Evolutionary conservation across 2,329 filamentous ascomycete genomes (phyloP).

Genomic region (Sodiomyces alkalinus): DNA sequence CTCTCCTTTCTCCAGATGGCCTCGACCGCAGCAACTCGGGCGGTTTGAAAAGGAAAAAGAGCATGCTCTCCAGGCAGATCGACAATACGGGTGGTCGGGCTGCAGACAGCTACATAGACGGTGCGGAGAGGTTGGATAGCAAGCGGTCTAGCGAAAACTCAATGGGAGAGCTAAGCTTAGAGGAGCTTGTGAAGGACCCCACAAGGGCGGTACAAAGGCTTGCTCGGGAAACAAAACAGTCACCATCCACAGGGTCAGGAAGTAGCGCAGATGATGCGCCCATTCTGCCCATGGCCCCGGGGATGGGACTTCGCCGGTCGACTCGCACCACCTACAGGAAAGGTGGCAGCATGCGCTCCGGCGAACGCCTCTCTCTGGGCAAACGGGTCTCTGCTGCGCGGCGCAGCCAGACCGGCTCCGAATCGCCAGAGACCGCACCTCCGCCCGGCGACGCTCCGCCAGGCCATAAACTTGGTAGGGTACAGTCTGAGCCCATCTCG

Average conservation of each 20-base stretch:
- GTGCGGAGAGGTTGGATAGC: slow-evolving; percentile 63
- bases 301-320: slow-evolving; percentile 71
- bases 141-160: slow-evolving; percentile 33
- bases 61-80: slow-evolving; percentile 87
- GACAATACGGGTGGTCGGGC: slow-evolving; percentile 49
- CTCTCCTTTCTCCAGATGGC: slow-evolving; percentile 40
- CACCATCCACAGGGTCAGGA: slow-evolving; percentile 25
- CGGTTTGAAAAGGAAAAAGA: slow-evolving; percentile 73
- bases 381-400: slow-evolving; percentile 24
- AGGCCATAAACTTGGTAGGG: slow-evolving; percentile 40
- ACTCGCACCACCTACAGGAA: slow-evolving; percentile 84
- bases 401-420: background rate
- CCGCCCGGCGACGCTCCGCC: slow-evolving; percentile 29
- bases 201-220: slow-evolving; percentile 55
- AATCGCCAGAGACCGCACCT: slow-evolving; percentile 19
- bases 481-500: slow-evolving; percentile 53
- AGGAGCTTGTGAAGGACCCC: slow-evolving; percentile 71
- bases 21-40: slow-evolving; percentile 38
- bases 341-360: slow-evolving; percentile 67
- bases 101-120: slow-evolving; percentile 60
- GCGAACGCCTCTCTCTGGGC: slow-evolving; percentile 64
- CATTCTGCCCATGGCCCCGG: slow-evolving; percentile 65
- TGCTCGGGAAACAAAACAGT: slow-evolving; percentile 37
- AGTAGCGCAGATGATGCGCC: slow-evolving; percentile 56
- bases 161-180: slow-evolving; percentile 47